These are phyloP conservation scores for Penicillium sp. DNA, from an alignment of 2,329 filamentous ascomycete species.

Conservation along the genomic window DNA sequence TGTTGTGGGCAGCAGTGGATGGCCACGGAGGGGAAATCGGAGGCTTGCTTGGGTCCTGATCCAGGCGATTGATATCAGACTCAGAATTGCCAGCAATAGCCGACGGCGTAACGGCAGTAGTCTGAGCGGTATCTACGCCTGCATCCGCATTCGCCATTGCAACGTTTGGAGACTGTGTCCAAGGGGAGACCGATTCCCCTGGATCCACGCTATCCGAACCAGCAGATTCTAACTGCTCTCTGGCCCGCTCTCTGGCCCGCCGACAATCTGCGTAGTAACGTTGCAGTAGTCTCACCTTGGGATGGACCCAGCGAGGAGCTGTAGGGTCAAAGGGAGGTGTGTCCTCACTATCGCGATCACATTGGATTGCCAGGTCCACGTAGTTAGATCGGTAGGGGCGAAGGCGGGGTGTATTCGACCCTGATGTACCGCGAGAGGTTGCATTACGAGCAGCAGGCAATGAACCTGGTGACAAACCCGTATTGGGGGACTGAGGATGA, in stretches of 20 bases:
- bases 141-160: slow-evolving; percentile 3
- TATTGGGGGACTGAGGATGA: slow-evolving; percentile 38
- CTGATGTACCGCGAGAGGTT: slow-evolving; percentile 33
- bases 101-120: slow-evolving; percentile 2
- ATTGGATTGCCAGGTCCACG: slow-evolving; percentile 44
- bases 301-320: slow-evolving; percentile 38
- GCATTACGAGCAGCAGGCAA: slow-evolving; percentile 25
- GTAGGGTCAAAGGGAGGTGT: slow-evolving; percentile 20
- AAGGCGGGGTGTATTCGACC: slow-evolving; percentile 27
- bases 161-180: slow-evolving; percentile 11
- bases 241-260: slow-evolving; percentile 22
- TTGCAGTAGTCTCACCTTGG: slow-evolving; percentile 44
- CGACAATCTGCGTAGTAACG: slow-evolving; percentile 43
- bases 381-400: slow-evolving; percentile 34
- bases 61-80: background rate
- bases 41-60: slow-evolving; percentile 20
- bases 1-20: slow-evolving; percentile 39
- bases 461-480: slow-evolving; percentile 28
- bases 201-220: slow-evolving; percentile 16
- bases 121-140: background rate
- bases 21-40: slow-evolving; percentile 34
- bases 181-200: slow-evolving; percentile 16
- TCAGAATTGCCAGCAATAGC: slow-evolving; percentile 47
- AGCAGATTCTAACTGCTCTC: slow-evolving; percentile 23
- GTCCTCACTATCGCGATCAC: slow-evolving; percentile 44